A percentile compares a stretch with the other conserved stretches of the same genome.
These are phyloP conservation scores for Thraustochytrium sp. DNA, from an alignment of 352 stramenopile genomes.

Conservation along the genomic window DNA sequence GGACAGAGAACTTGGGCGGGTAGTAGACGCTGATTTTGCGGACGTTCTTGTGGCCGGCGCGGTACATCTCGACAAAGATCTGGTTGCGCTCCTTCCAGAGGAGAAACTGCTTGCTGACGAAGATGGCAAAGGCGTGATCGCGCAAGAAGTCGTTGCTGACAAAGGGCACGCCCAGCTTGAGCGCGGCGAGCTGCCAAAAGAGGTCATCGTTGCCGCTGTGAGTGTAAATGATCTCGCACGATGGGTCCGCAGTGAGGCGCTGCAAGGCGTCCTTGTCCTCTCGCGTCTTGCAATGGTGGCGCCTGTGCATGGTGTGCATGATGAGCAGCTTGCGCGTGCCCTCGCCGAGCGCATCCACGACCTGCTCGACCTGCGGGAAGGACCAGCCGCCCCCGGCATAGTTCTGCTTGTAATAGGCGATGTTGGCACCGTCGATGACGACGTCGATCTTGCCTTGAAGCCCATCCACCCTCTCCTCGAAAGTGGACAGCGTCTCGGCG, in stretches of 20 bases:
- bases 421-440: slow-evolving; percentile 36
- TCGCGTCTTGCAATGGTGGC: neutral
- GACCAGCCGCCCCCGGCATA: neutral
- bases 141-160: slow-evolving; percentile 40
- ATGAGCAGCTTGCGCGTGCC: slow-evolving; percentile 12
- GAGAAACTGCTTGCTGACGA: neutral
- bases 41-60: neutral
- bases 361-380: neutral
- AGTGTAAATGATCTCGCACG: neutral
- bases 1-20: neutral
- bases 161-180: neutral
- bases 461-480: neutral
- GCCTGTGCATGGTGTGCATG: neutral
- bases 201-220: slow-evolving; percentile 16
- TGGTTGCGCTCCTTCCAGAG: slow-evolving; percentile 15
- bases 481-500: neutral
- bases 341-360: neutral
- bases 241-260: neutral
- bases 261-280: neutral
- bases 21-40: neutral
- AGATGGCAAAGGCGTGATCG: neutral
- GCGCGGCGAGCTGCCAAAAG: slow-evolving; percentile 20
- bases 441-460: neutral
- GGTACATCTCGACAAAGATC: neutral
- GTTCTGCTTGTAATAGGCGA: slow-evolving; percentile 45